phyloP scores from a whole-genome alignment of 495 filamentous ascomycete species.

The Podospora pseudoanserina region DNA sequence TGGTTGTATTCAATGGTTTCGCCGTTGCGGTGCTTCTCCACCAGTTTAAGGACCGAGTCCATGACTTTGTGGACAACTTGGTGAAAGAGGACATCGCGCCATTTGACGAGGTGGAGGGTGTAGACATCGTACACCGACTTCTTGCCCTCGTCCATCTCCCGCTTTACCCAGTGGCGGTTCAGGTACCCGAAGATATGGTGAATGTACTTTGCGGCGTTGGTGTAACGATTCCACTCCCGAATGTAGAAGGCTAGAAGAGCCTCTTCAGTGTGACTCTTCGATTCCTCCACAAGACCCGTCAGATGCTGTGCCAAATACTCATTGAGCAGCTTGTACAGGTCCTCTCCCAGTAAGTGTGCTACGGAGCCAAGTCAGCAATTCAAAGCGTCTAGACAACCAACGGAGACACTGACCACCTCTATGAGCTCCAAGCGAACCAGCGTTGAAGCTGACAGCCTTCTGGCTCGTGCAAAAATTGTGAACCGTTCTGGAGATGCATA shows the following conservation, averaged over 20 bases:
- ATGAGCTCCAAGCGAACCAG: constrained; percentile 52
- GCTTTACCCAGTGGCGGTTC: constrained; percentile 98
- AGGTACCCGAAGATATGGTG: constrained; percentile 97
- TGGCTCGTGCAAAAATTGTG: constrained; percentile 99
- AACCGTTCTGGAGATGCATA: constrained; percentile 61
- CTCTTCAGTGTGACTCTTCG: constrained; percentile 78
- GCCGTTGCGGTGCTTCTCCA: constrained; percentile 95
- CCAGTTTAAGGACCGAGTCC: constrained; percentile 88
- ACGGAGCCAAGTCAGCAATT: constrained; percentile 21
- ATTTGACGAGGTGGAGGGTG: constrained; percentile 90
- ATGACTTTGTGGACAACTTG: constrained; percentile 84
- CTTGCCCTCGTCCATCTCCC: constrained; percentile 98
- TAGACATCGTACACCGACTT: constrained; percentile 98
- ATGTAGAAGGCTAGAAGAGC: constrained; percentile 94
- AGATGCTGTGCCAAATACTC: constrained; percentile 79
- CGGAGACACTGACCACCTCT: constrained; percentile 65
- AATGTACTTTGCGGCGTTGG: constrained; percentile 89
- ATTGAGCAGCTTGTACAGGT: constrained; percentile 88
- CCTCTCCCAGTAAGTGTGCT: constrained; percentile 94
- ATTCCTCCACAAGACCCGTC: constrained; percentile 57
- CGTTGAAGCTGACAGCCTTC: constrained; percentile 63
- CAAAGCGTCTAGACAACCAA: background rate
- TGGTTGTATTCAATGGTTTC: constrained; percentile 97
- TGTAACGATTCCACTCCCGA: constrained; percentile 92
- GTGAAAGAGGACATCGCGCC: constrained; percentile 86